phyloP scores from a whole-genome alignment of 78 protist species.

The Pelomyxa schiedti region DNA sequence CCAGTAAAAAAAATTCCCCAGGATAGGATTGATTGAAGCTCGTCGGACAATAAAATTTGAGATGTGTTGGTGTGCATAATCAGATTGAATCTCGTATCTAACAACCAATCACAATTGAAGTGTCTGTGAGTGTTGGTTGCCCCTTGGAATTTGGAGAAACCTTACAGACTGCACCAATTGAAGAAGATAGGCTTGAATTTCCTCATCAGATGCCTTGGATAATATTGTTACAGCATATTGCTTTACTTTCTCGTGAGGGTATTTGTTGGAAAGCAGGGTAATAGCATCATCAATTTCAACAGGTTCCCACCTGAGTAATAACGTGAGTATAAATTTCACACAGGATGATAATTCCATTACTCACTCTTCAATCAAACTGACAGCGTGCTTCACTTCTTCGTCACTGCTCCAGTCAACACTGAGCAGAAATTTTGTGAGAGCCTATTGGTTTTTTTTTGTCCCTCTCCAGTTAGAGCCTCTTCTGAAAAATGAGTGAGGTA shows the following conservation, averaged over 20 bases:
- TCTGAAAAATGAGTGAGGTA: no score
- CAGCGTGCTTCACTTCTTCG: slow-evolving; percentile 56
- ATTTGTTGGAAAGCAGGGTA: slow-evolving; percentile 57
- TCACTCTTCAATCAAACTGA: slow-evolving; percentile 23
- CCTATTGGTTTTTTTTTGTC: no score
- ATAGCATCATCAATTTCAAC: slow-evolving; percentile 59
- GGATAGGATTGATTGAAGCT: slow-evolving; percentile 6
- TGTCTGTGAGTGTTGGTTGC: neutral
- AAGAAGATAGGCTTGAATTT: slow-evolving; percentile 63
- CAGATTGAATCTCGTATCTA: neutral
- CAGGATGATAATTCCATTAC: no score
- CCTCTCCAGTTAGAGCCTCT: no score
- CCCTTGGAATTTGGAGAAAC: slow-evolving; percentile 22
- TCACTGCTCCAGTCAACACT: slow-evolving; percentile 83
- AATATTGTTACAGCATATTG: slow-evolving; percentile 82
- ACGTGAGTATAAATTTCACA: neutral
- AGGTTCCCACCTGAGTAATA: slow-evolving; percentile 39
- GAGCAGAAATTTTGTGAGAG: slow-evolving; percentile 72
- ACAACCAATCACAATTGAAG: neutral
- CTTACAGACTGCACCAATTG: slow-evolving; percentile 91
- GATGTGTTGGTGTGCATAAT: slow-evolving; percentile 12
- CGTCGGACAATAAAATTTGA: slow-evolving; percentile 33
- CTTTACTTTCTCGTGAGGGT: slow-evolving; percentile 54
- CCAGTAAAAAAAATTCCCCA: slow-evolving; percentile 48
- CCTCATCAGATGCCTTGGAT: no score